These are phyloP conservation scores for Coffea eugenioides DNA, from an alignment of 257 asterid species.

Conservation along the genomic window DNA sequence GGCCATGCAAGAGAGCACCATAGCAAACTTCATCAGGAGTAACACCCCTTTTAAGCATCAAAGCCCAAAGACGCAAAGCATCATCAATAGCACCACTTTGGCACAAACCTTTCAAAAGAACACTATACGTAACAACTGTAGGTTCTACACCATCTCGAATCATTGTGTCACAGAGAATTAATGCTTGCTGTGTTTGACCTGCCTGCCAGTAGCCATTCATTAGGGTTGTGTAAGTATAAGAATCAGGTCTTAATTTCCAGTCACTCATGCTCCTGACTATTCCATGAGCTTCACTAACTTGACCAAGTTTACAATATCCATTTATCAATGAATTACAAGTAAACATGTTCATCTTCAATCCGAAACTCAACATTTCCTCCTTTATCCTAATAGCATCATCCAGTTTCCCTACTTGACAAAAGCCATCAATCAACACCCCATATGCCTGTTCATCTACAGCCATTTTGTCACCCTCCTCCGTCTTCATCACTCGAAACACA, in stretches of 20 bases:
- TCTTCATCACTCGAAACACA: slow-evolving; percentile 54
- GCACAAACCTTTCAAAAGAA: slow-evolving; percentile 75
- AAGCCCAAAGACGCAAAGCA: slow-evolving; percentile 73
- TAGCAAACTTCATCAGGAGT: slow-evolving; percentile 69
- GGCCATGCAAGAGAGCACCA: slow-evolving; percentile 63
- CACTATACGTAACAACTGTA: slow-evolving; percentile 66
- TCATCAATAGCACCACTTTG: slow-evolving; percentile 50
- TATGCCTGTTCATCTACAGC: slow-evolving; percentile 64
- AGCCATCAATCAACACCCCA: slow-evolving; percentile 76
- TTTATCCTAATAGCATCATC: slow-evolving; percentile 64
- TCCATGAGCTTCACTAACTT: slow-evolving; percentile 52
- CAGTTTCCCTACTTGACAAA: slow-evolving; percentile 73
- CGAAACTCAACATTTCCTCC: slow-evolving; percentile 68
- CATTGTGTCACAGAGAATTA: slow-evolving; percentile 67
- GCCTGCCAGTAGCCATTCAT: slow-evolving; percentile 71
- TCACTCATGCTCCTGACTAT: slow-evolving; percentile 45
- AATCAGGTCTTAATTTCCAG: slow-evolving; percentile 65
- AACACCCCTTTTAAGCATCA: slow-evolving; percentile 72
- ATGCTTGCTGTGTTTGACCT: slow-evolving; percentile 59
- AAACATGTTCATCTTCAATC: slow-evolving; percentile 59
- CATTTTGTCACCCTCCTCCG: slow-evolving; percentile 26
- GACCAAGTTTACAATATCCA: slow-evolving; percentile 75
- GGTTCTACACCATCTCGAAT: slow-evolving; percentile 53
- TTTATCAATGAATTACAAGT: slow-evolving; percentile 70
- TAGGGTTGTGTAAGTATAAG: slow-evolving; percentile 68